phyloP scores from a whole-genome alignment of 805 yeast species.

The Danielozyma ontarioensis region DNA sequence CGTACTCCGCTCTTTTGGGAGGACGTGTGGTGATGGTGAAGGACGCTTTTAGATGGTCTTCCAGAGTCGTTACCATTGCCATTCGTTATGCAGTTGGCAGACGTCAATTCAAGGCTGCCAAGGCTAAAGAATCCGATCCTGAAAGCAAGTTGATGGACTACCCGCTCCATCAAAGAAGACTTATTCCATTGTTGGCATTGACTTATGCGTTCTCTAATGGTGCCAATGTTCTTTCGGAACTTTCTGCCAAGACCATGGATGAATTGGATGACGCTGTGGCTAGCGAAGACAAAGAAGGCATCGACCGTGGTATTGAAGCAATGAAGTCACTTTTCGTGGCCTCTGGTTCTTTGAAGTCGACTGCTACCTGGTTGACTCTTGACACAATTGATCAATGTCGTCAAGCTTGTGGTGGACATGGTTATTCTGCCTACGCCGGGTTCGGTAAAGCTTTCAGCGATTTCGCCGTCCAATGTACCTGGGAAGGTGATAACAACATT shows the following conservation, averaged over 20 bases:
- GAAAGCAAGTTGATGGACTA: slow-evolving; percentile 80
- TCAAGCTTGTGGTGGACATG: slow-evolving; percentile 96
- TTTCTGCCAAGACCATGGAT: slow-evolving; percentile 45
- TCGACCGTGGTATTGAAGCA: slow-evolving; percentile 46
- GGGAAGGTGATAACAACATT: slow-evolving; percentile 97
- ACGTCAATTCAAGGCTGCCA: slow-evolving; percentile 64
- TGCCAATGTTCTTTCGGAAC: slow-evolving; percentile 53
- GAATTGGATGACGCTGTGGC: slow-evolving; percentile 51
- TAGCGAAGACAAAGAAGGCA: slow-evolving; percentile 42
- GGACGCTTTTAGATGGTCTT: slow-evolving; percentile 78
- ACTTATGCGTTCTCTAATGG: slow-evolving; percentile 73
- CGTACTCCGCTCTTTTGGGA: slow-evolving; percentile 80
- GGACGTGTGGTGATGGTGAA: slow-evolving; percentile 89
- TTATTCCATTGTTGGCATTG: slow-evolving; percentile 79
- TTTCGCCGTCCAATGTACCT: slow-evolving; percentile 97
- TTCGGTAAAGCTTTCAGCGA: slow-evolving; percentile 85
- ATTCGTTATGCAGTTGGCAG: slow-evolving; percentile 85
- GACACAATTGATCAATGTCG: slow-evolving; percentile 81
- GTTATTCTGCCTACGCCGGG: slow-evolving; percentile 88
- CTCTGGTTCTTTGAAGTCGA: slow-evolving; percentile 84
- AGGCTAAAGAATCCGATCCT: slow-evolving; percentile 27
- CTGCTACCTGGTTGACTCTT: slow-evolving; percentile 83
- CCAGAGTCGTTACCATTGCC: slow-evolving; percentile 79
- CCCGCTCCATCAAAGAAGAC: slow-evolving; percentile 82
- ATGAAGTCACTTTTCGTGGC: slow-evolving; percentile 77